These are phyloP conservation scores for Acer negundo DNA, from an alignment of 345 rosid species.

Conservation along the genomic window DNA sequence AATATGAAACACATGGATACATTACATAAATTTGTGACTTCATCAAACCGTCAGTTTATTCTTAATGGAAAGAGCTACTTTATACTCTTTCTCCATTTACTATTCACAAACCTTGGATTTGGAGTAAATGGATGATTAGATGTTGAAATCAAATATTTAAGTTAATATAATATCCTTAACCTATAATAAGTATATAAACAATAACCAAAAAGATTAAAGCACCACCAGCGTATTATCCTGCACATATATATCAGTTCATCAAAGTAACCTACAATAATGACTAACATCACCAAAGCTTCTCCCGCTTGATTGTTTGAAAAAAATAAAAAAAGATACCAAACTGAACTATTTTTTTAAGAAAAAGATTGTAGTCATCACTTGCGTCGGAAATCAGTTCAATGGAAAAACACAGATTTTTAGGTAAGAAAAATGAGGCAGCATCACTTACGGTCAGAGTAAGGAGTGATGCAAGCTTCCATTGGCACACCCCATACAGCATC, in stretches of 20 bases:
- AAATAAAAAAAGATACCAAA: neutral
- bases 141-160: too few species aligned
- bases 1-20: neutral
- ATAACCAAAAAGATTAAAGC: neutral
- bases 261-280: neutral
- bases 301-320: neutral
- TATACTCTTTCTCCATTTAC: too few species aligned
- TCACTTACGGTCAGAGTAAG: constrained; percentile 39
- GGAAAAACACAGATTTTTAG: neutral
- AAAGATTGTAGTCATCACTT: neutral
- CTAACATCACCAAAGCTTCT: neutral
- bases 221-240: neutral
- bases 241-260: neutral
- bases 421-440: neutral
- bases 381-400: neutral
- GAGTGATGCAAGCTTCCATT: constrained; percentile 46
- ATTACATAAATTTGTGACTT: neutral
- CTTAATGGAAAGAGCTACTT: too few species aligned
- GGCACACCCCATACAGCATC: constrained; percentile 42
- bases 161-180: too few species aligned
- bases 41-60: neutral
- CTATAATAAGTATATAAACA: too few species aligned
- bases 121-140: too few species aligned
- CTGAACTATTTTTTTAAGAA: neutral
- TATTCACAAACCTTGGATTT: too few species aligned